Evolutionary conservation across 495 filamentous ascomycete genomes (phyloP), one percentile per base, ranked within the genome.

Genomic region (Penicillium antarcticum): DNA sequence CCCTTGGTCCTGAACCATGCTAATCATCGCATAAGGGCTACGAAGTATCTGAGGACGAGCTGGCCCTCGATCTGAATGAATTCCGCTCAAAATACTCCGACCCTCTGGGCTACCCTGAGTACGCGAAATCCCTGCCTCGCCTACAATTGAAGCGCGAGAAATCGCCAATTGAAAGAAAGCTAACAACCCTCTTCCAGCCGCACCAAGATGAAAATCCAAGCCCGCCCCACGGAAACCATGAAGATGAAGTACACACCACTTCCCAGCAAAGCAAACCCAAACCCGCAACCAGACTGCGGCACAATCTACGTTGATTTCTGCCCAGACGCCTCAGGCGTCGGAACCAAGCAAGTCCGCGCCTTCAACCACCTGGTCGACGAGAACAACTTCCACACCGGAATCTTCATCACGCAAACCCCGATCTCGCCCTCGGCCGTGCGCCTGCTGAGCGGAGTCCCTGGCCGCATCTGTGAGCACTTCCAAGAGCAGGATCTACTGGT

Each of bases 281-380:
- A 85, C 57, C 88, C 82, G 35, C 69, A 76, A 24, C 73, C 79
- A 43, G 84, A 90, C 57, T 87, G 91, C 67, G 94, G 94, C 59
- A 87, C 82, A 29, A 87, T 97, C 72, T 96, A 87, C 83, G 82
- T 98, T 52, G 91, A 97, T 68, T 98, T 98, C 81, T 83, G 81
- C 62, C 73, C 82, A 26, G 88, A 94, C 45, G 53, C 78, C 14
- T 80, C 74, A 14, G 69, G 61, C 34, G 85, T 97, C 47, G 94
- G 94, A 57, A 89, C 96, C 60, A 88, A 90, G 68, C 89, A 96
- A 62, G 87, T 97, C 71, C 88, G 90, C 63, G 75, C 78, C 24
- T 98, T 97, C 74, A 90, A 88, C 58, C 86, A 91, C 56, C 77
- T 86, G 68, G 86, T 95, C 67, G 71, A 80, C 46, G 69, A 81